Evolutionary conservation across 1,139 yeast species (phyloP).

Genomic region (Yamadazyma friedrichii): DNA sequence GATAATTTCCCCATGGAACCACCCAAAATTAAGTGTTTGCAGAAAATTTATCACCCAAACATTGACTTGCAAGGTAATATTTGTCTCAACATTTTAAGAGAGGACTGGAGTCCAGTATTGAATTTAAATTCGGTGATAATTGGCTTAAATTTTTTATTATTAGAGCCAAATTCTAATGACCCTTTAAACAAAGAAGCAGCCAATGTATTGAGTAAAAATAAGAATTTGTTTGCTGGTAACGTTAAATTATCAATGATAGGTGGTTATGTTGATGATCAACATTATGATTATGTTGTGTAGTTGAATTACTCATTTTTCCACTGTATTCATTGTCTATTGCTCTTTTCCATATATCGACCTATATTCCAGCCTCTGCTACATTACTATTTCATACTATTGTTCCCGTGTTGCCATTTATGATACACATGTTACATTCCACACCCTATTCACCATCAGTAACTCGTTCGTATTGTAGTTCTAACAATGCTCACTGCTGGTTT

Average conservation of each 20-base stretch:
- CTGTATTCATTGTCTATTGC: neutral
- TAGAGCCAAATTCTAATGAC: conserved; percentile 90
- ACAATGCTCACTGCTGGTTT: too few species aligned
- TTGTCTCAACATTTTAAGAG: conserved; percentile 85
- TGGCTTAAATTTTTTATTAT: conserved; percentile 80
- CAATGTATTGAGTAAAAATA: conserved; percentile 59
- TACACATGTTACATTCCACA: too few species aligned
- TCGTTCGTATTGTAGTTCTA: too few species aligned
- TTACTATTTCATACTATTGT: too few species aligned
- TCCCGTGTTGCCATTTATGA: too few species aligned
- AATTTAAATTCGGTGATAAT: conserved; percentile 78
- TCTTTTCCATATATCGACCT: too few species aligned
- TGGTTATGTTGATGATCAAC: conserved; percentile 53
- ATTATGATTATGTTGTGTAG: conserved; percentile 59
- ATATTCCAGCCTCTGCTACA: too few species aligned
- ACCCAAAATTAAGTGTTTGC: conserved; percentile 74
- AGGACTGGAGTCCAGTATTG: conserved; percentile 96
- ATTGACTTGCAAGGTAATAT: conserved; percentile 89
- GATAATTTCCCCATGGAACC: conserved; percentile 89
- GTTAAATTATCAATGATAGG: conserved; percentile 76
- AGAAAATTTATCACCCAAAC: conserved; percentile 88
- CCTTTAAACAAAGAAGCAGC: conserved; percentile 94
- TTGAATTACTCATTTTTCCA: neutral
- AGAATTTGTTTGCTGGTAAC: conserved; percentile 51
- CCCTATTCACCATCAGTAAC: too few species aligned